These are phyloP conservation scores for Neurospora sp. DNA, from an alignment of 495 filamentous ascomycete species.

Conservation along the genomic window DNA sequence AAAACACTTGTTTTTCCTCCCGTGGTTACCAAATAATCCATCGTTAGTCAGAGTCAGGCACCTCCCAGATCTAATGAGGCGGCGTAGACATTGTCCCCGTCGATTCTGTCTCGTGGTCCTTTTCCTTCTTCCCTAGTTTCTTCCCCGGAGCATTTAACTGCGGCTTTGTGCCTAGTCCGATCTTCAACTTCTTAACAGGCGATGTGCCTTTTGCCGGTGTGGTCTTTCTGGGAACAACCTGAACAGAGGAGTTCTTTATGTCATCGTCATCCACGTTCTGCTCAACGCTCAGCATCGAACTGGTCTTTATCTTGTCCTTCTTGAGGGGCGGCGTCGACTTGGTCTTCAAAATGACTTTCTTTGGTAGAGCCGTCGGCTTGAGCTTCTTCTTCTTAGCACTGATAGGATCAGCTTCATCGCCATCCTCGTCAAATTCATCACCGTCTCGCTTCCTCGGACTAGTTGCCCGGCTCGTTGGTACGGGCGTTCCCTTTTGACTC, in stretches of 20 bases:
- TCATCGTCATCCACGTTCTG: conserved; percentile 31
- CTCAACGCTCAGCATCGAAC: conserved; percentile 30
- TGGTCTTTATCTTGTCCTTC: conserved; percentile 37
- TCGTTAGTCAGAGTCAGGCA: neutral
- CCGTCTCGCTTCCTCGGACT: conserved; percentile 44
- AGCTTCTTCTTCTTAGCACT: conserved; percentile 47
- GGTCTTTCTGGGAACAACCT: conserved; percentile 36
- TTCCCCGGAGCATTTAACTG: conserved; percentile 23
- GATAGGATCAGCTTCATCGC: conserved; percentile 36
- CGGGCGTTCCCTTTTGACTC: conserved; percentile 50
- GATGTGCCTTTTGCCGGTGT: conserved; percentile 27
- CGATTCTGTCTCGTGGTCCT: conserved; percentile 40
- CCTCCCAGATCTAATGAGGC: conserved; percentile 15
- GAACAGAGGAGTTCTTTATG: conserved; percentile 28
- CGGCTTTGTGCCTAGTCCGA: conserved; percentile 25
- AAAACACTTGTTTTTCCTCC: neutral
- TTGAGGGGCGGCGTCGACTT: conserved; percentile 24
- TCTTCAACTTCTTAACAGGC: conserved; percentile 39
- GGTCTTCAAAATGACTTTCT: conserved; percentile 42
- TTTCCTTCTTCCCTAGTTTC: conserved; percentile 31
- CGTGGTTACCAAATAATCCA: neutral
- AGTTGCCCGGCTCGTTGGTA: conserved; percentile 34
- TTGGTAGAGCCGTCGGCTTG: conserved; percentile 24
- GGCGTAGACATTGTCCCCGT: conserved; percentile 42
- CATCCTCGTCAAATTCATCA: conserved; percentile 40